Evolutionary conservation across 2,329 filamentous ascomycete genomes (phyloP), one percentile per base, ranked within the genome.

Genomic region (Conoideocrella luteorostrata): DNA sequence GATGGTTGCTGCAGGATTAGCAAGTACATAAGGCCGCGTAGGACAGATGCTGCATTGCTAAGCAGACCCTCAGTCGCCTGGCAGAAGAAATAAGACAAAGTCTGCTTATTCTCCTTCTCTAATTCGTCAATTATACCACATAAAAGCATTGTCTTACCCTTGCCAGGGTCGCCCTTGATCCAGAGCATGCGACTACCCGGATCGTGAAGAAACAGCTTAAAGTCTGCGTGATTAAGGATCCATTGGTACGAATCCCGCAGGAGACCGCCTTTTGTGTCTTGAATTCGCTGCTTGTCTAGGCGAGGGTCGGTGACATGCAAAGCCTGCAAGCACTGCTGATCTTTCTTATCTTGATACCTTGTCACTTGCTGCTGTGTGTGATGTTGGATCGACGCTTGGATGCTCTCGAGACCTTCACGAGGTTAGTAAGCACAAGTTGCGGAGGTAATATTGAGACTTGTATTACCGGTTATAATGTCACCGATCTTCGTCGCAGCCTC

Each of bases 141-240:
- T 0, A 70, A 46, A 3, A 71, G 51, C 65, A 71, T 70, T 0
- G 67, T 71, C 52, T 71, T 71, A 18, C 68, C 68, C 30, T 65
- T 70, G 6, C 68, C 67, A 1, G 67, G 58, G 30, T 61, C 61
- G 1, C 65, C 65, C 21, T 52, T 63, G 20, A 68, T 54, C 66
- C 65, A 68, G 1, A 70, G 59, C 13, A 68, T 39, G 20, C 38
- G 48, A 24, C 26, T 46, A 0, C 54, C 28, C 0, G 35, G 3
- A 15, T 54, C 41, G 2, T 49, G 33, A 3, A 29, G 29, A 28
- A 40, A 56, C 34, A 44, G 11, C 13, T 44, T 22, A 34, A 61
- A 66, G 0, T 56, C 42, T 3, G 38, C 4, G 37, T 59, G 45
- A 0, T 57, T 44, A 4, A 66, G 52, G 10, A 68, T 51, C 65